A percentile compares a stretch with the other conserved stretches of the same genome.
Conservation (phyloP, 1,284 basidiomycete species). For the Pholiota adiposa region DNA sequence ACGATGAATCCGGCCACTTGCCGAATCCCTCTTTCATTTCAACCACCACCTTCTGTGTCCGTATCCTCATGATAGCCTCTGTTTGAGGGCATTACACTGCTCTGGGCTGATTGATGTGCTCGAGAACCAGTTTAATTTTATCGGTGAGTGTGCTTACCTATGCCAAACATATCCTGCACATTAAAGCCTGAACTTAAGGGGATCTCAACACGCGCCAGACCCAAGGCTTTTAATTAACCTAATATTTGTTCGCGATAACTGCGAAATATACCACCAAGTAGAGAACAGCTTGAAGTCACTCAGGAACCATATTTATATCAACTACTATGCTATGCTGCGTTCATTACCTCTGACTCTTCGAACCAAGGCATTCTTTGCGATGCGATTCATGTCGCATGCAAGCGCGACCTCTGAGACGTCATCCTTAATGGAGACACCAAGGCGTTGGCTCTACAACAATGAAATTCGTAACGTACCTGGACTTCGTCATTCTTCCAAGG, state of each 20-base stretch:
- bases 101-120: background rate
- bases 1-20: background rate
- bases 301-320: too few species aligned
- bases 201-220: too few species aligned
- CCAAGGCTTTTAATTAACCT: too few species aligned
- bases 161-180: too few species aligned
- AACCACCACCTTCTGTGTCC: background rate
- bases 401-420: background rate
- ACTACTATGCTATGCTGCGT: background rate
- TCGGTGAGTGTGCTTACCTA: too few species aligned
- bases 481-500: background rate
- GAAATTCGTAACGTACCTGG: background rate
- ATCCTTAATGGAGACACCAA: background rate
- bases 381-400: background rate
- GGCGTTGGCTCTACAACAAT: conserved; percentile 1
- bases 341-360: background rate
- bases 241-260: too few species aligned
- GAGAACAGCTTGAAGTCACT: too few species aligned
- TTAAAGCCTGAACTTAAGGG: too few species aligned
- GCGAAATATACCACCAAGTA: too few species aligned
- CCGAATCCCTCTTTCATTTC: background rate
- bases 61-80: background rate
- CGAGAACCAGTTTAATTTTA: too few species aligned
- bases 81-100: background rate
- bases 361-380: background rate